Evolutionary conservation across 306 rosid genomes (phyloP).

Genomic region (Erythrophleum fordii): DNA sequence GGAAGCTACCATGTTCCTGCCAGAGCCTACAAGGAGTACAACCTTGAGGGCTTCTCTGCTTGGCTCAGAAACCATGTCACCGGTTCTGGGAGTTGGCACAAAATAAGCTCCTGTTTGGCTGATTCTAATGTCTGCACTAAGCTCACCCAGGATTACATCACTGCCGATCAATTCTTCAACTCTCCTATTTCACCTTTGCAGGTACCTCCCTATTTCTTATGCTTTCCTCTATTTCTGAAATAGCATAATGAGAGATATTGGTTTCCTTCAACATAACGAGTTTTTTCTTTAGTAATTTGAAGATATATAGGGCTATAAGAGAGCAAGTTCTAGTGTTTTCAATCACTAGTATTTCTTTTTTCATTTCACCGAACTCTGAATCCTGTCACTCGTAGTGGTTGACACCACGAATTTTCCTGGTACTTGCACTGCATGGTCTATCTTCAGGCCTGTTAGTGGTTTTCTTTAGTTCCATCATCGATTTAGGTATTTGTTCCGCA

Average conservation of each 20-base stretch:
- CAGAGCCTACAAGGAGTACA: conserved; percentile 59
- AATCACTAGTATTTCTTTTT: background rate
- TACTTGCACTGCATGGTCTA: conserved; percentile 13
- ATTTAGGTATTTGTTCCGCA: background rate
- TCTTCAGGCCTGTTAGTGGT: background rate
- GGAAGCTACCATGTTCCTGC: conserved; percentile 70
- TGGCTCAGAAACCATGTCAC: conserved; percentile 77
- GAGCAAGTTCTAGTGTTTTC: background rate
- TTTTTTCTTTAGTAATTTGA: background rate
- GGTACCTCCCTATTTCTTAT: conserved; percentile 45
- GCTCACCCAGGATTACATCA: conserved; percentile 54
- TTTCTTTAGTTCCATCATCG: background rate
- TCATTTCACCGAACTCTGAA: background rate
- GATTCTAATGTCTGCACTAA: conserved; percentile 63
- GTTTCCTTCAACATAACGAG: background rate
- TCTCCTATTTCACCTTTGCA: conserved; percentile 82
- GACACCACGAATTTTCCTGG: background rate
- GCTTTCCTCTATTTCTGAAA: background rate
- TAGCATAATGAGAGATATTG: background rate
- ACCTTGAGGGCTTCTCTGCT: conserved; percentile 58
- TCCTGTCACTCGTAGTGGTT: background rate
- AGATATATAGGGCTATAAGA: background rate
- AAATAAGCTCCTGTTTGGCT: conserved; percentile 73
- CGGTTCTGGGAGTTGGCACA: conserved; percentile 58
- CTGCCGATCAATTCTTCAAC: conserved; percentile 66